phyloP scores from a whole-genome alignment of 345 rosid species.

The Physaria fendleri region DNA sequence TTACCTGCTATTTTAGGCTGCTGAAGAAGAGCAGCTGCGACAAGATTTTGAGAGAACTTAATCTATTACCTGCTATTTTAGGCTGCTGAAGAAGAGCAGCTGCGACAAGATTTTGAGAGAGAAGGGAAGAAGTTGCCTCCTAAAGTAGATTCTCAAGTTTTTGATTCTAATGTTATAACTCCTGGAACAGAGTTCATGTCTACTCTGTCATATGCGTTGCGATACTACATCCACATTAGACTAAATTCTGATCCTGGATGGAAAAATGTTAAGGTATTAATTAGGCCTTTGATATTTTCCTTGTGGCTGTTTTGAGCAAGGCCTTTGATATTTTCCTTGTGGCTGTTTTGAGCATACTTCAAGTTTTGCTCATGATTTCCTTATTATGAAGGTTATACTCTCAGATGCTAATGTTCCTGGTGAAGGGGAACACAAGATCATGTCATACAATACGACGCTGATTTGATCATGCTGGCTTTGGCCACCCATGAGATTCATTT shows the following conservation, averaged over 20 bases:
- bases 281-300: too few species aligned
- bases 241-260: conserved; percentile 94
- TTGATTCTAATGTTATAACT: conserved; percentile 90
- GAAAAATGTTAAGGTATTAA: conserved; percentile 74
- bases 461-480: conserved; percentile 91
- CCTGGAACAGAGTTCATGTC: conserved; percentile 96
- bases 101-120: conserved; percentile 73
- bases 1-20: conserved; percentile 44
- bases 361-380: conserved; percentile 19
- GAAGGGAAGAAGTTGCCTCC: conserved; percentile 86
- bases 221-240: conserved; percentile 73
- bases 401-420: conserved; percentile 99
- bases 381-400: conserved; percentile 71
- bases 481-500: conserved; percentile 94
- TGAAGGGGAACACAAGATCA: conserved; percentile 96
- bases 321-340: not conserved
- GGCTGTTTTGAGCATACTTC: not conserved
- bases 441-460: conserved; percentile 95
- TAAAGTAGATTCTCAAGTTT: conserved; percentile 52
- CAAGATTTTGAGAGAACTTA: conserved; percentile 67
- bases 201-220: conserved; percentile 77
- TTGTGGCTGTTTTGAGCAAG: too few species aligned
- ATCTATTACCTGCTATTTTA: conserved; percentile 15
- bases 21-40: conserved; percentile 74
- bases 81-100: conserved; percentile 82